A percentile compares a stretch with the other conserved stretches of the same genome.
Evolutionary conservation across 352 stramenopile genomes (phyloP).

Genomic region (Phytophthora cajani): DNA sequence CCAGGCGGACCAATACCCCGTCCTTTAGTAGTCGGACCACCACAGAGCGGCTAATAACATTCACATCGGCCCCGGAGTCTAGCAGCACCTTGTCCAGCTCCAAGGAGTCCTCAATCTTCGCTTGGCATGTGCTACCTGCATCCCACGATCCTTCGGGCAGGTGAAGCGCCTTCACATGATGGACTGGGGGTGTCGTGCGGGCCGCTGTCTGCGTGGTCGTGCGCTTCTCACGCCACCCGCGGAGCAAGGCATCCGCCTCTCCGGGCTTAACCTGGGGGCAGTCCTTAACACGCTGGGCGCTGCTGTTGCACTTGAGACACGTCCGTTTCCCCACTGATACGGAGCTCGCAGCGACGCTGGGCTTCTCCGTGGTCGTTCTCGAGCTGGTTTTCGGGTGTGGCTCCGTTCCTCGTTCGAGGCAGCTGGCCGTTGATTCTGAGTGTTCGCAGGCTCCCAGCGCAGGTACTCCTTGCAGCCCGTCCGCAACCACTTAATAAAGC

Average conservation of each 20-base stretch:
- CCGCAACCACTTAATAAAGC: not conserved
- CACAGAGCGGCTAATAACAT: not conserved
- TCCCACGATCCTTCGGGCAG: not conserved
- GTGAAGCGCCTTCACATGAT: slow-evolving; percentile 1
- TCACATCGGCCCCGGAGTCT: slow-evolving; percentile 7
- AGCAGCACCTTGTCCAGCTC: slow-evolving; percentile 8
- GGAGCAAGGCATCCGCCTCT: slow-evolving; percentile 3
- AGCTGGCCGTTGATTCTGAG: not conserved
- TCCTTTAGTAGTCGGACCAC: not conserved
- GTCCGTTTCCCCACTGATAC: not conserved
- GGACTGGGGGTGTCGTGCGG: not conserved
- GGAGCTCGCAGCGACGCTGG: too few relatives aligned
- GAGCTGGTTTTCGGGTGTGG: too few relatives aligned
- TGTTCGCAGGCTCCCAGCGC: not conserved
- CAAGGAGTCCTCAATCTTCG: not conserved
- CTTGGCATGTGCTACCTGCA: not conserved
- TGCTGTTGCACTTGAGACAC: slow-evolving; percentile 5
- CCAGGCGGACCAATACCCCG: too few relatives aligned
- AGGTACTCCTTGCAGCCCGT: not conserved
- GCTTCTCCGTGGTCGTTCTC: too few relatives aligned
- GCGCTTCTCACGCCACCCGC: slow-evolving; percentile 13
- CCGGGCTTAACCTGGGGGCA: not conserved
- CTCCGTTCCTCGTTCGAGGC: not conserved
- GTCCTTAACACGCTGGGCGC: slow-evolving; percentile 9
- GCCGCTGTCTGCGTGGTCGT: not conserved